Evolutionary conservation across 2,329 filamentous ascomycete genomes (phyloP).

Genomic region (Exophiala sideris): DNA sequence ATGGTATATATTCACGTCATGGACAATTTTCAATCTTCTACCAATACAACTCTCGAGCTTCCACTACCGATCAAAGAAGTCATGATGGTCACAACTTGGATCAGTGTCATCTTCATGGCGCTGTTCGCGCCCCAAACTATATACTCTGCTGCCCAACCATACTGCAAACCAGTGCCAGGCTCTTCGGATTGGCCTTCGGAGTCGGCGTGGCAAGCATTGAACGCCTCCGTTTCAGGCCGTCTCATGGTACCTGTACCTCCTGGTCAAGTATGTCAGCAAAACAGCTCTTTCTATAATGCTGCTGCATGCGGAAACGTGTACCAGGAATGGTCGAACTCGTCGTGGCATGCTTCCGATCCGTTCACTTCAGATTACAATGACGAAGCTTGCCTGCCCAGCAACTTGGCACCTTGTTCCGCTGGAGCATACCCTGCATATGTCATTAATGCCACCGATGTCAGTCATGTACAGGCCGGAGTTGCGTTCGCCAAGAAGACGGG

Average conservation of each 20-base stretch:
- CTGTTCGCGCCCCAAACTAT: background rate
- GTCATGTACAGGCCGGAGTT: slow-evolving; percentile 37
- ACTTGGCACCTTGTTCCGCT: slow-evolving; percentile 29
- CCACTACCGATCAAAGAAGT: too few species aligned
- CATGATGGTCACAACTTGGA: too few species aligned
- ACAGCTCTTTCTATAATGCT: slow-evolving; percentile 32
- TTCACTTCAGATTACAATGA: slow-evolving; percentile 47
- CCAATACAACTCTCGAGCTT: too few species aligned
- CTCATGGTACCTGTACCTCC: slow-evolving; percentile 39
- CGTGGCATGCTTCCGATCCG: slow-evolving; percentile 40
- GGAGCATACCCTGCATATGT: slow-evolving; percentile 35
- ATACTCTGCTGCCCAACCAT: slow-evolving; percentile 11
- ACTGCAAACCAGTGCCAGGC: slow-evolving; percentile 25
- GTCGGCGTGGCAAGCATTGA: slow-evolving; percentile 37
- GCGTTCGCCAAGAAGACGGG: slow-evolving; percentile 37
- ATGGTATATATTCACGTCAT: too few species aligned
- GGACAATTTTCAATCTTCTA: too few species aligned
- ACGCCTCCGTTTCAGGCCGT: slow-evolving; percentile 36
- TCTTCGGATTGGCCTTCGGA: slow-evolving; percentile 35
- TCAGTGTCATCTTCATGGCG: background rate
- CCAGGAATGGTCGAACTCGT: slow-evolving; percentile 34
- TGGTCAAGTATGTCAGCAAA: slow-evolving; percentile 45
- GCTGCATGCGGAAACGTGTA: slow-evolving; percentile 34
- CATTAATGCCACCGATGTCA: slow-evolving; percentile 35
- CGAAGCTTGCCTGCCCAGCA: slow-evolving; percentile 48